Percentiles rank a stretch among this genome's conserved stretches.
phyloP scores from a whole-genome alignment of 2,329 filamentous ascomycete genomes.

The Neobulgaria alba region DNA sequence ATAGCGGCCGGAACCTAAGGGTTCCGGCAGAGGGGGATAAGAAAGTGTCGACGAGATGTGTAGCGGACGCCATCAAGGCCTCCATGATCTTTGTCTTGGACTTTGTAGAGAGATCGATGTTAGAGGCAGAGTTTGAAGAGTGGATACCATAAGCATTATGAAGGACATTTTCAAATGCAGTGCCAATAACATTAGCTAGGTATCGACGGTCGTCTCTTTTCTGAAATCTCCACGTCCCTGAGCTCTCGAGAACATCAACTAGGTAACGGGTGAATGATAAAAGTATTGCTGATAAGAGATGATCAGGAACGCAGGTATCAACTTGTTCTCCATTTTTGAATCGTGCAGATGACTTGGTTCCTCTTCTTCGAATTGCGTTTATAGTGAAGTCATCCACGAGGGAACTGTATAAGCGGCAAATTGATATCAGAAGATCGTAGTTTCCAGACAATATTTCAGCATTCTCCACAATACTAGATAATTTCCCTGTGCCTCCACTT shows the following conservation, averaged over 20 bases:
- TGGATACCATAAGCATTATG: slow-evolving; percentile 68
- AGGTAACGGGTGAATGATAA: slow-evolving; percentile 65
- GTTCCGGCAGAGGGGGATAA: slow-evolving; percentile 61
- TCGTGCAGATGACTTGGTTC: slow-evolving; percentile 39
- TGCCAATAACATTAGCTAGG: slow-evolving; percentile 59
- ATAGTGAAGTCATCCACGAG: slow-evolving; percentile 68
- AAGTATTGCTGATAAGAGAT: slow-evolving; percentile 63
- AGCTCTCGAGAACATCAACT: slow-evolving; percentile 79
- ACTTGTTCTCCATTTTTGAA: slow-evolving; percentile 42
- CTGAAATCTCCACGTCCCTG: slow-evolving; percentile 75
- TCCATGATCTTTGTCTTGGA: slow-evolving; percentile 18
- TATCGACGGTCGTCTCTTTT: slow-evolving; percentile 57
- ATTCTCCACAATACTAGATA: slow-evolving; percentile 71
- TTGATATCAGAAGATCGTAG: slow-evolving; percentile 69
- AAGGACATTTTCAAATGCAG: slow-evolving; percentile 63
- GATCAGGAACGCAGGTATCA: slow-evolving; percentile 68
- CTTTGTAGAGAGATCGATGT: background rate
- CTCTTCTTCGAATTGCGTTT: slow-evolving; percentile 59
- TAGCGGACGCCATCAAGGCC: slow-evolving; percentile 59
- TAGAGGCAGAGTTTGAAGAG: slow-evolving; percentile 29
- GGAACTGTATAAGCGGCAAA: slow-evolving; percentile 63
- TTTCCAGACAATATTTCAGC: slow-evolving; percentile 70
- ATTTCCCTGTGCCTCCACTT: slow-evolving; percentile 65
- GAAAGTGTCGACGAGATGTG: slow-evolving; percentile 69
- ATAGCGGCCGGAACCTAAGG: slow-evolving; percentile 67